Percentiles rank a stretch among this genome's conserved stretches.
Conservation (phyloP, 805 yeast genomes). For the Metschnikowia chrysomelidarum region DNA sequence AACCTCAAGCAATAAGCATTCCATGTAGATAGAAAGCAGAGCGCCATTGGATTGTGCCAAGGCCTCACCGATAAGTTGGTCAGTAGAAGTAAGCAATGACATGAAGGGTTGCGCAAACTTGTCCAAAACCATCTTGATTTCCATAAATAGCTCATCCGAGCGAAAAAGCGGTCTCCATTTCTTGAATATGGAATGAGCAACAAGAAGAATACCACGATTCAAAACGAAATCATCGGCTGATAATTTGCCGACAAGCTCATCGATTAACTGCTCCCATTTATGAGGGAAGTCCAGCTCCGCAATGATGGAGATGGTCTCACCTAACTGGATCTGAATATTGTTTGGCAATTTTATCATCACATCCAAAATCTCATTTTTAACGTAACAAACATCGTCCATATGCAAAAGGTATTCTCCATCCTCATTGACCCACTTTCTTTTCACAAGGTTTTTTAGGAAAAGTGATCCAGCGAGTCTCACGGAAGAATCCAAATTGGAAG, state of each 20-base stretch:
- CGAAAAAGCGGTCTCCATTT: constrained; percentile 96
- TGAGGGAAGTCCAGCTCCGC: constrained; percentile 97
- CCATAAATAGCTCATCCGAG: constrained; percentile 84
- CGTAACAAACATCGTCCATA: constrained; percentile 56
- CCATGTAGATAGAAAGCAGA: constrained; percentile 56
- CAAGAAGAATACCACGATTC: constrained; percentile 83
- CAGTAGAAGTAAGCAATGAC: constrained; percentile 64
- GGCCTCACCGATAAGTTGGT: constrained; percentile 53
- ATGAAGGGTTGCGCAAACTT: constrained; percentile 82
- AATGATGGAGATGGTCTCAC: constrained; percentile 87
- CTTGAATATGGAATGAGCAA: constrained; percentile 93
- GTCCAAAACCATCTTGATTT: constrained; percentile 81
- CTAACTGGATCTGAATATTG: constrained; percentile 85
- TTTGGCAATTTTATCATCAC: constrained; percentile 82
- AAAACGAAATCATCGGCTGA: constrained; percentile 63
- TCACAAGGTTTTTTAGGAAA: constrained; percentile 84
- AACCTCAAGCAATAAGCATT: constrained; percentile 64
- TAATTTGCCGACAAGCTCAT: constrained; percentile 67
- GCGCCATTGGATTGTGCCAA: constrained; percentile 45
- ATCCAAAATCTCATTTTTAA: constrained; percentile 77
- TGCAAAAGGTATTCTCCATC: constrained; percentile 74
- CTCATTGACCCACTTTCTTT: constrained; percentile 86
- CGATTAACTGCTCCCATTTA: constrained; percentile 76
- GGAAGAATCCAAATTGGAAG: constrained; percentile 48
- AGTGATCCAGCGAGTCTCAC: constrained; percentile 85